Evolutionary conservation across 208 protist genomes (phyloP), one percentile per base, ranked within the genome.

Genomic region (Kentomonas sorsogonicus): DNA sequence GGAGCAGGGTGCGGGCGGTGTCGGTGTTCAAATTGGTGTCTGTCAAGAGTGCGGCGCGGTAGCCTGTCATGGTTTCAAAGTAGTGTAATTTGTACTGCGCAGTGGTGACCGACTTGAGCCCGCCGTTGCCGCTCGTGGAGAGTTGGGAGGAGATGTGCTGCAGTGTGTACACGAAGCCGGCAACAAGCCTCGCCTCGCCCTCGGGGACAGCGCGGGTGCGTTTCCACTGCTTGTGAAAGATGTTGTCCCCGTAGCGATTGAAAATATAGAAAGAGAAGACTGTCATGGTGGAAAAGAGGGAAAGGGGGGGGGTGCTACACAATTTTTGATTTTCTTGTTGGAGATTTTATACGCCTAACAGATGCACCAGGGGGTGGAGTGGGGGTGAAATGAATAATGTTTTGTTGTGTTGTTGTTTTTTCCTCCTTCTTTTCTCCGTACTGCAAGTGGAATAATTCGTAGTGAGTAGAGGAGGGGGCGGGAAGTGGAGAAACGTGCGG

Each of bases 11-110:
- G 31, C 86, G 81, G 23, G 78, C 70, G 9, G 77, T 15, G 5
- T 48, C 52, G n/a, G 84, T 91, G 57, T 41, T 72, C 40, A 82
- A 44, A 11, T 61, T 53, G 33, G 77, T 91, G 45, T 88, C 74
- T 0, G 83, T 91, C 30, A 91, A 59, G 10, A 94, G 73, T 0
- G 79, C 88, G 0, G 79, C 72, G 23, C 88, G 80, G 60, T 94
- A 94, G 18, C 82, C 82, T 4, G 88, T 94, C 66, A 91, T 75
- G 4, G 88, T 94, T 63, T 94, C 84, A 6, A 48, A 71, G 65
- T 92, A 94, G 60, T 94, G 88, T 26, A 94, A 73, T 53, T 91
- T 91, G 62, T 94, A 94, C n/a, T 83, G 36, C 1, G 88, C 84
- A 4, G 88, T 91, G 43, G 79, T 69, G 43, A 94, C 76, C 15